These are phyloP conservation scores for Marasmius fiardii DNA, from an alignment of 1,284 basidiomycete genomes.

Conservation along the genomic window DNA sequence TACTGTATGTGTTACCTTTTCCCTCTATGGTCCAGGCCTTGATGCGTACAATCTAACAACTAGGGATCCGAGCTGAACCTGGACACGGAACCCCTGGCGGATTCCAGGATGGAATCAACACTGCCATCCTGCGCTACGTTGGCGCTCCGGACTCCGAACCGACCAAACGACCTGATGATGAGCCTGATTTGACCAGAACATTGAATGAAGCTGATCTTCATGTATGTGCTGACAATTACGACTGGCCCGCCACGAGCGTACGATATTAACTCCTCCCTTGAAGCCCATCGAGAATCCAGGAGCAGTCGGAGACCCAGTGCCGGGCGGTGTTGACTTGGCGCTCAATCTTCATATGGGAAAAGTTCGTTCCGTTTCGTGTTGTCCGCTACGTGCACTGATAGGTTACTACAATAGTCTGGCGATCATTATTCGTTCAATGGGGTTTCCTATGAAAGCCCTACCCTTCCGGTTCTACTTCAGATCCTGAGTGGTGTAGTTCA, in stretches of 20 bases:
- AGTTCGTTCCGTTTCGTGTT: not conserved
- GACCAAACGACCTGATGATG: slow-evolving; percentile 34
- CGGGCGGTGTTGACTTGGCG: slow-evolving; percentile 25
- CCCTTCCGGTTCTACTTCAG: slow-evolving; percentile 26
- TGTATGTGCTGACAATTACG: not conserved
- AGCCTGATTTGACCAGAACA: not conserved
- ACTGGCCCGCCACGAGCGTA: too few relatives aligned
- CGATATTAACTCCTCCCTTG: too few relatives aligned
- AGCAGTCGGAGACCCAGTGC: slow-evolving; percentile 22
- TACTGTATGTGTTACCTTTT: slow-evolving; percentile 10
- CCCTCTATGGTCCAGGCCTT: not conserved
- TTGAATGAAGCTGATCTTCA: not conserved
- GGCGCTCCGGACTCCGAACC: slow-evolving; percentile 35
- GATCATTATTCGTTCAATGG: too few relatives aligned
- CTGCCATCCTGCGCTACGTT: slow-evolving; percentile 42
- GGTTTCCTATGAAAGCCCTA: too few relatives aligned
- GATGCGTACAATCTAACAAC: too few relatives aligned
- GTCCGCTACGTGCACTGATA: slow-evolving; percentile 10
- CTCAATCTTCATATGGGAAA: slow-evolving; percentile 21
- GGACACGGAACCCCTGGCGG: slow-evolving; percentile 18
- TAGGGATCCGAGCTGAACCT: slow-evolving; percentile 26
- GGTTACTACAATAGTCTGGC: too few relatives aligned
- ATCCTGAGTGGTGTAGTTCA: slow-evolving; percentile 21
- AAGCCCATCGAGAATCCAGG: slow-evolving; percentile 21
- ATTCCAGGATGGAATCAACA: slow-evolving; percentile 30